Conservation (phyloP, 73 alveolate genomes). For the Uronychia binucleata region DNA sequence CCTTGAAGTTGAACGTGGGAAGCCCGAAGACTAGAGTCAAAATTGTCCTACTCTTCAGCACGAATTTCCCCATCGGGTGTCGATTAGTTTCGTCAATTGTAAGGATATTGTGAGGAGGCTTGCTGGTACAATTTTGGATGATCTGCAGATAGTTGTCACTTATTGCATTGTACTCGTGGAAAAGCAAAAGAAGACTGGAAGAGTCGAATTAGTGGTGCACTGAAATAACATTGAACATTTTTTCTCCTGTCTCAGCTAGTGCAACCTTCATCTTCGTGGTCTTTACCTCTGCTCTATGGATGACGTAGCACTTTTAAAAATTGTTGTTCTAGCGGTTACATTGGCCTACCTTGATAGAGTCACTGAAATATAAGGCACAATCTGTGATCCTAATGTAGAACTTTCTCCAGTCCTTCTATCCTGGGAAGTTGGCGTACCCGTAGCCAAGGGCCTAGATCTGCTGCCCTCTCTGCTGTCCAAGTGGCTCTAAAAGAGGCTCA, state of each 20-base stretch:
- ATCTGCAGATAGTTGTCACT: neutral
- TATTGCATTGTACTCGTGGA: neutral
- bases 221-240: neutral
- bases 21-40: neutral
- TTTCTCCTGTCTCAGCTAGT: neutral
- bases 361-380: neutral
- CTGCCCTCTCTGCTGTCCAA: neutral
- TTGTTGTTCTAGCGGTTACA: neutral
- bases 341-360: neutral
- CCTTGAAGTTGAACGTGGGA: neutral
- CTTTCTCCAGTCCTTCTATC: neutral
- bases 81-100: slow-evolving; percentile 31
- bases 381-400: neutral
- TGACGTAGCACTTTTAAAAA: neutral
- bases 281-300: neutral
- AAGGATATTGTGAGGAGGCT: slow-evolving; percentile 15
- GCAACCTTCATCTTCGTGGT: neutral
- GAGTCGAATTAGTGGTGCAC: neutral
- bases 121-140: neutral
- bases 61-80: slow-evolving; percentile 42
- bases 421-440: neutral
- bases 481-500: too few relatives aligned
- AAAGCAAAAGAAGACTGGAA: neutral
- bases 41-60: neutral
- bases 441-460: neutral